Evolutionary conservation across 306 rosid genomes (phyloP), one percentile per base, ranked within the genome.

Genomic region (Cicer chorassanicum): DNA sequence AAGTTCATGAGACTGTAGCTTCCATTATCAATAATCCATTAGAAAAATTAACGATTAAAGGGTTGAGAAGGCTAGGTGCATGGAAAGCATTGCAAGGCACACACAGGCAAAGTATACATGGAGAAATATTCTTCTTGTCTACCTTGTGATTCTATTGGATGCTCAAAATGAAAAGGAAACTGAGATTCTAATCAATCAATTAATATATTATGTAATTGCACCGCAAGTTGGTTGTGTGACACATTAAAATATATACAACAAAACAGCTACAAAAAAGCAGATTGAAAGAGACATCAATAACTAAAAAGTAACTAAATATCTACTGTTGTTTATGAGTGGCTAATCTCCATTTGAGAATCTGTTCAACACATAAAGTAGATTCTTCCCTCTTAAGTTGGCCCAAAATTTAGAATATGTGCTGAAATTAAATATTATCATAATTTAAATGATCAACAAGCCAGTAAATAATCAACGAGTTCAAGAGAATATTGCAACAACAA

Each of bases 41-140:
- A 3, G 15, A 10, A 5, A 59, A 4, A 16, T 74, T 36, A 62
- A 16, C 9, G 39, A 61, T 62, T 15, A 24, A 0, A 46, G 39
- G 29, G 19, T 6, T 62, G 41, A 74, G 70, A 40, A 24, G 19
- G 79, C 51, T 36, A 8, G 53, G 50, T 51, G 29, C 41, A 68
- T 21, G 39, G n/a, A 46, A 81, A 78, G 29, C 85, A 77, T 49
- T 77, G 68, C 18, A 49, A 51, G 50, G 50, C 65, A 49, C 73
- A 54, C 34, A 49, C 41, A 38, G 4, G 40, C 70, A 29, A 63
- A 41, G 66, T 72, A 75, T 39, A 11, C 7, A 2, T 43, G 59
- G 36, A 29, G 44, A 73, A 1, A 44, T 44, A 73, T n/a, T 43
- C 36, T 44, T 73, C 48, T 73, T 64, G 56, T 65, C 73, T 2